Evolutionary conservation across 75 land plant species (phyloP).

Genomic region (Pinus albicaulis): DNA sequence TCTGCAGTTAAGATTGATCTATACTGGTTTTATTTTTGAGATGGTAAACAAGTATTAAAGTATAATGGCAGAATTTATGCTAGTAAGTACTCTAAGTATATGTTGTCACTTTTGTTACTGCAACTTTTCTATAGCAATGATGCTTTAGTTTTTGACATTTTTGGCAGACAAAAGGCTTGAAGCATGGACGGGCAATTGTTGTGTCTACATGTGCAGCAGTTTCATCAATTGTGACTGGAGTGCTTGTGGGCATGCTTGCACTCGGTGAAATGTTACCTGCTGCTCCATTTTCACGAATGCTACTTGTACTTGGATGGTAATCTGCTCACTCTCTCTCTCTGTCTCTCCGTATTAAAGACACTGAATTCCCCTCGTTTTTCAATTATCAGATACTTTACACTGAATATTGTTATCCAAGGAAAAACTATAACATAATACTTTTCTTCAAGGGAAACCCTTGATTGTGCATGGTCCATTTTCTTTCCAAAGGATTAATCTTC

Average conservation of each 20-base stretch:
- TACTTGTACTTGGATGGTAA: slow-evolving; percentile 90
- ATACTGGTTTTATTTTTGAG: too few species aligned
- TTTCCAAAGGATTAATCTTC: background rate
- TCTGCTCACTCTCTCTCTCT: background rate
- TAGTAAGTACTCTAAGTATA: background rate
- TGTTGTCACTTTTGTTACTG: background rate
- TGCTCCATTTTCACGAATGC: slow-evolving; percentile 46
- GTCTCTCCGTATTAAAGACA: background rate
- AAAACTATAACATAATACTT: background rate
- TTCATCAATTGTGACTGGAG: slow-evolving; percentile 91
- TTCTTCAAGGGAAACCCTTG: background rate
- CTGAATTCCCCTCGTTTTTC: background rate
- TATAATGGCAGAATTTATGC: background rate
- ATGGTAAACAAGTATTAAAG: too few species aligned
- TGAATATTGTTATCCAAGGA: background rate
- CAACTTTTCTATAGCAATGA: background rate
- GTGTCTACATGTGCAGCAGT: slow-evolving; percentile 97
- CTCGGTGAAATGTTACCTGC: slow-evolving; percentile 86
- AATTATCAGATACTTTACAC: background rate
- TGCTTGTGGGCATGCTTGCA: slow-evolving; percentile 86
- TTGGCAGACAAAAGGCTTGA: slow-evolving; percentile 86
- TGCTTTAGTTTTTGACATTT: background rate
- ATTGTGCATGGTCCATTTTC: background rate
- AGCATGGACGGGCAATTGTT: slow-evolving; percentile 97
- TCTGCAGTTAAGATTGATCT: too few species aligned